Base-by-base conservation (phyloP, 192 early-diverging fungal genomes). In the Lobosporangium transversale region DNA sequence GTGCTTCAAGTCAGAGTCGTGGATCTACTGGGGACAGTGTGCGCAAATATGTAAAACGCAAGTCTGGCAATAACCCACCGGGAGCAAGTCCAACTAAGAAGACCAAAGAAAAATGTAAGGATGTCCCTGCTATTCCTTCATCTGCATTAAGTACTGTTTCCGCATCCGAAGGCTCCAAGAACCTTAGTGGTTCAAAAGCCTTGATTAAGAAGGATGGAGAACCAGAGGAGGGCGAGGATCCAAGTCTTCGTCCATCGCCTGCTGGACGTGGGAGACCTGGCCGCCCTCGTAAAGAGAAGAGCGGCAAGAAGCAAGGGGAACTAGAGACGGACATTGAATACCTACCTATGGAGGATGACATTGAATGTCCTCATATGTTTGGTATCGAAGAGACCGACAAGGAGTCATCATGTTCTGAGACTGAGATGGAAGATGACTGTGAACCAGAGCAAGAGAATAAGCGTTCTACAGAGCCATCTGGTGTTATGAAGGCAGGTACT, bases 271-370 rank as follows among this genome's bases (percentile, higher is more conserved):
- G 1, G 7, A 56, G 20, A 6, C 20, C 21, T 40, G 54, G 54
- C 24, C 31, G 36, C 7, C 54, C 17, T 2, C 32, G 20, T 1
- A 56, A 56, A 17, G 32, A 31, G n/a, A n/a, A n/a, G n/a, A n/a
- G n/a, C n/a, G n/a, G n/a, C n/a, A n/a, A n/a, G n/a, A n/a, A n/a
- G n/a, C n/a, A n/a, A n/a, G n/a, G n/a, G 17, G 63, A 68, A 5
- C 17, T 43, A 0, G 65, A 68, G 7, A 24, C 51, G 6, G 68
- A 57, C 27, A 50, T 53, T 15, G 76, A 55, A 18, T 65, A 66
- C 36, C 35, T 65, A 9, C 54, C 58, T 0, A 66, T 67, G 58
- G 73, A 76, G 45, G 73, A 62, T 24, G 65, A 76, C 18, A 62
- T 67, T 31, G 29, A 42, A 12, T 76, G 64, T 26, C 58, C 64